Percentiles rank a stretch among this genome's conserved stretches.
These are phyloP conservation scores for Trichoderma sp. DNA, from an alignment of 2,329 filamentous ascomycete species.

Conservation along the genomic window DNA sequence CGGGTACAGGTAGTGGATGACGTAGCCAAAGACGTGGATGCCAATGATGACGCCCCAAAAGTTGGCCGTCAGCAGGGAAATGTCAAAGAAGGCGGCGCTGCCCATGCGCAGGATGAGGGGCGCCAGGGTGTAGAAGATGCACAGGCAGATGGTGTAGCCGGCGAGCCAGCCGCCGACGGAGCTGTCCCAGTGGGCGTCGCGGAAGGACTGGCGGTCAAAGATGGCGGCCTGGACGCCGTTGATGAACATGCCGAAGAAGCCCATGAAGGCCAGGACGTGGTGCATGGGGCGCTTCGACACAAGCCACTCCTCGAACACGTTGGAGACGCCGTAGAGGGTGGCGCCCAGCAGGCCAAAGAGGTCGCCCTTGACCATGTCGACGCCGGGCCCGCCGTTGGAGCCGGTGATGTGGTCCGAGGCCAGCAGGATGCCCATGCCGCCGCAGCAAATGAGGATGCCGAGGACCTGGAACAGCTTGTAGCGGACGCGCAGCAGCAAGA, in stretches of 20 bases:
- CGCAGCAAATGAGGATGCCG: conserved; percentile 88
- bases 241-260: conserved; percentile 85
- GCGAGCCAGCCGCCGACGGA: conserved; percentile 77
- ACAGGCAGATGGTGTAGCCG: conserved; percentile 85
- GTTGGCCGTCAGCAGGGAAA: conserved; percentile 88
- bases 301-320: conserved; percentile 93
- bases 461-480: conserved; percentile 84
- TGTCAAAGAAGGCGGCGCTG: conserved; percentile 94
- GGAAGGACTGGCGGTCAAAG: conserved; percentile 80
- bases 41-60: conserved; percentile 98
- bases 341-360: conserved; percentile 88
- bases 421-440: conserved; percentile 84
- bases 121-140: conserved; percentile 83
- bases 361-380: conserved; percentile 85
- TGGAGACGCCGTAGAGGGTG: conserved; percentile 86
- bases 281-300: conserved; percentile 85
- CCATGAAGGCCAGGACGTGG: conserved; percentile 90
- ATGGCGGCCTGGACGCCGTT: conserved; percentile 89
- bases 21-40: conserved; percentile 77
- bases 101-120: conserved; percentile 88
- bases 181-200: conserved; percentile 64
- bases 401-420: conserved; percentile 84
- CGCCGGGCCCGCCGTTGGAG: conserved; percentile 65
- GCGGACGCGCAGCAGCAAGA: conserved; percentile 79
- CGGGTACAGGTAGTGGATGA: conserved; percentile 88